Evolutionary conservation across 1,139 yeast genomes (phyloP).

Genomic region (Sugiyamaella xylanicola): DNA sequence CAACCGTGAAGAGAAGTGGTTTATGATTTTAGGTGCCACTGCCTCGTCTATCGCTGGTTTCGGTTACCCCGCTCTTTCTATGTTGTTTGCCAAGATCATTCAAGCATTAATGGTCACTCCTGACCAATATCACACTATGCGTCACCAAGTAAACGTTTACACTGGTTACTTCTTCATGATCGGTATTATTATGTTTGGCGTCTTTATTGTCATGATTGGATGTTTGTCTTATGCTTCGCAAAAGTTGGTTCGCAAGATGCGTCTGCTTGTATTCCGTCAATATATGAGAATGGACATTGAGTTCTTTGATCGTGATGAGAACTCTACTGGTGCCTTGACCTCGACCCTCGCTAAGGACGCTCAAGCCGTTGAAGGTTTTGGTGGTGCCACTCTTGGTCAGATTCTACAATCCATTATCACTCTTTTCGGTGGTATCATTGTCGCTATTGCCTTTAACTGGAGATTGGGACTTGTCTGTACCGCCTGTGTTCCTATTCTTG

Average conservation of each 20-base stretch:
- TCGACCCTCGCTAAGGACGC: constrained; percentile 83
- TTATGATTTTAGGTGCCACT: constrained; percentile 39
- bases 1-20: constrained; percentile 36
- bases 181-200: constrained; percentile 42
- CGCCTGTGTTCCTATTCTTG: constrained; percentile 60
- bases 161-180: constrained; percentile 47
- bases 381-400: constrained; percentile 82
- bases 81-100: constrained; percentile 45
- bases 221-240: constrained; percentile 37
- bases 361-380: constrained; percentile 77
- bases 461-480: constrained; percentile 65
- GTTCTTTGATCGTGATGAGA: constrained; percentile 70
- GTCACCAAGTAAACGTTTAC: constrained; percentile 41
- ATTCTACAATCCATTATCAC: constrained; percentile 74
- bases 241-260: constrained; percentile 40
- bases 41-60: constrained; percentile 43
- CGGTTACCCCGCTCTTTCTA: constrained; percentile 46
- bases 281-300: constrained; percentile 74
- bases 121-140: constrained; percentile 39
- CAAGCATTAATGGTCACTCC: constrained; percentile 44
- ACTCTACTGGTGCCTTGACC: constrained; percentile 71
- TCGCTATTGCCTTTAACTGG: constrained; percentile 70
- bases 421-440: constrained; percentile 69
- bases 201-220: constrained; percentile 39
- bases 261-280: constrained; percentile 40